These are phyloP conservation scores for Alloteropsis angusta DNA, from an alignment of 202 grass and related monocot species.

Conservation along the genomic window DNA sequence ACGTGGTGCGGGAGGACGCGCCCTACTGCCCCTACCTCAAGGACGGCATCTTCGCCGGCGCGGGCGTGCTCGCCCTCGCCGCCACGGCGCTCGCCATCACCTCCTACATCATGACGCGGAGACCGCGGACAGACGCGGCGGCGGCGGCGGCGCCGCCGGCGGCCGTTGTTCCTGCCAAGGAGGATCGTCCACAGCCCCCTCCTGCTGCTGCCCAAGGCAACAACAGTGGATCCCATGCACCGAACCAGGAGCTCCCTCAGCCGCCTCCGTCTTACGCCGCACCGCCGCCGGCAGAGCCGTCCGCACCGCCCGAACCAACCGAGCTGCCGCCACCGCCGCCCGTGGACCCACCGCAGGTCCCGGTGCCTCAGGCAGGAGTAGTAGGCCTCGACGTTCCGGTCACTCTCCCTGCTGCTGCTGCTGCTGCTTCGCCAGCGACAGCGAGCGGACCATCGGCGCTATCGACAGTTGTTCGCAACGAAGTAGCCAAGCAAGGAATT, in stretches of 20 bases:
- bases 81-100: conserved; percentile 26
- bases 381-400: not conserved
- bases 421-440: not conserved
- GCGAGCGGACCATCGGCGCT: not conserved
- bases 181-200: not conserved
- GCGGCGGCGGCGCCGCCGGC: too few species aligned
- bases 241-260: not conserved
- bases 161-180: not conserved
- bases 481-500: not conserved
- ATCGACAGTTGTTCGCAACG: not conserved
- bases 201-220: not conserved
- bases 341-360: not conserved
- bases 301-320: not conserved
- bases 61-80: conserved; percentile 30
- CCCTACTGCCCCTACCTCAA: conserved; percentile 19
- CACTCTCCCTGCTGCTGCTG: too few species aligned
- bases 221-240: not conserved
- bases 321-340: not conserved
- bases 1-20: not conserved
- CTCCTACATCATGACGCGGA: conserved; percentile 17
- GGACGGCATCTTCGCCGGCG: conserved; percentile 24
- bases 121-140: not conserved
- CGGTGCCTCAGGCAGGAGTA: not conserved
- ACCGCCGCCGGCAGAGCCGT: not conserved
- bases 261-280: not conserved